Conservation (phyloP, 2,329 filamentous ascomycete genomes). For the Paramyrothecium sp. region DNA sequence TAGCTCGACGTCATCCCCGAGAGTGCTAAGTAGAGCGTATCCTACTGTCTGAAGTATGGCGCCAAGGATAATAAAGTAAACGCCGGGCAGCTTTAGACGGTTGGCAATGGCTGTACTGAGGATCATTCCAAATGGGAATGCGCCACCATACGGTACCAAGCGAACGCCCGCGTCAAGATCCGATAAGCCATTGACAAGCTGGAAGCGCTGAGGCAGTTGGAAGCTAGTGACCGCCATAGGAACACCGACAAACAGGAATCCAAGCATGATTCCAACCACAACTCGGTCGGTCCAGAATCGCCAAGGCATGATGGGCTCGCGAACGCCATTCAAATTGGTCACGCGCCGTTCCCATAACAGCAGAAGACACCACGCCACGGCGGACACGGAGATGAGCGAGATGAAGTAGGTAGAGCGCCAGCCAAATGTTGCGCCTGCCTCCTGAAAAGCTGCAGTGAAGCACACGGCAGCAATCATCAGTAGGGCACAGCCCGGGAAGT, state of each 20-base stretch:
- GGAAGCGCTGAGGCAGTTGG: neutral
- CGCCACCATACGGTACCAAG: neutral
- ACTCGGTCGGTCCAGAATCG: slow-evolving; percentile 13
- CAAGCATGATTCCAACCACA: slow-evolving; percentile 13
- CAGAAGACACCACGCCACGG: slow-evolving; percentile 1
- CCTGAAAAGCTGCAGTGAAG: slow-evolving; percentile 6
- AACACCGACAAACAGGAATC: neutral
- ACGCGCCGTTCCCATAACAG: slow-evolving; percentile 5
- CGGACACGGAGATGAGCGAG: slow-evolving; percentile 2
- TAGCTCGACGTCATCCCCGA: neutral
- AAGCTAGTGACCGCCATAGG: neutral
- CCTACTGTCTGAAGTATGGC: neutral
- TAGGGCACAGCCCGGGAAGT: slow-evolving; percentile 1
- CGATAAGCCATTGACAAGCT: neutral
- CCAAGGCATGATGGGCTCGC: slow-evolving; percentile 20
- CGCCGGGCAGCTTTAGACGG: neutral
- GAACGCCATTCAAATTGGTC: neutral
- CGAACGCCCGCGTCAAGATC: neutral
- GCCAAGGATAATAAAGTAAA: neutral
- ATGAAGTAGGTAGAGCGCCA: slow-evolving; percentile 6
- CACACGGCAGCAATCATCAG: slow-evolving; percentile 1
- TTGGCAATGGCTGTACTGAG: neutral
- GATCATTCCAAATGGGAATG: neutral
- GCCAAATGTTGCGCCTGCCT: slow-evolving; percentile 1
- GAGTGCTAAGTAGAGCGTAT: neutral